phyloP scores from a whole-genome alignment of 163 green algal species.

The Trebouxiophyceae sp. region DNA sequence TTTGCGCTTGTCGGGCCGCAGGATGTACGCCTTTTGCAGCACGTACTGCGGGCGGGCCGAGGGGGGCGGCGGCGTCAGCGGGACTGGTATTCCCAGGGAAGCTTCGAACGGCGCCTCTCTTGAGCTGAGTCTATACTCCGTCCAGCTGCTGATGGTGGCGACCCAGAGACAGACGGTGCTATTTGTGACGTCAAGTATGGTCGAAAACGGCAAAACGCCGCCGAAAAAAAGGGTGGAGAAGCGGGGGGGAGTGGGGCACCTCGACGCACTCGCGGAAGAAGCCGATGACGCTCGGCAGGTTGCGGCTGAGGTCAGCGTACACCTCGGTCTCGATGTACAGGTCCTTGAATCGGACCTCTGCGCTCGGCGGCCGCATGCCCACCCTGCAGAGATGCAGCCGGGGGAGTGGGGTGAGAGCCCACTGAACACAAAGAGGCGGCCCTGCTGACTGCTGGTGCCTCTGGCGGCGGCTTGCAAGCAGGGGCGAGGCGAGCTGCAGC shows the following conservation, averaged over 20 bases:
- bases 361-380: constrained; percentile 3
- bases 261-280: constrained; percentile 13
- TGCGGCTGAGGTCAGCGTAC: constrained; percentile 15
- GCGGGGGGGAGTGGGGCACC: no score
- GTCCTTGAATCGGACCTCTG: constrained; percentile 21
- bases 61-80: not conserved
- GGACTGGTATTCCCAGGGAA: not conserved
- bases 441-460: no score
- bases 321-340: constrained; percentile 14
- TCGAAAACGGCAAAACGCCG: not conserved
- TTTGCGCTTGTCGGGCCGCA: constrained; percentile 6
- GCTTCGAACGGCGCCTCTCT: not conserved
- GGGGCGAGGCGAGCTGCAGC: no score
- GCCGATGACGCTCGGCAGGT: constrained; percentile 21
- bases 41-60: constrained; percentile 6
- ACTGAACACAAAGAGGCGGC: no score
- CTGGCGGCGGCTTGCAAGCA: no score
- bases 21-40: constrained; percentile 7
- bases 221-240: no score
- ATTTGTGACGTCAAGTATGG: not conserved
- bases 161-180: not conserved
- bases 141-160: not conserved
- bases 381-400: no score
- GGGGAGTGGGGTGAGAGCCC: no score
- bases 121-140: not conserved